Percentiles rank a stretch among this genome's conserved stretches.
These are phyloP conservation scores for Paecilomyces dactylethromorphus DNA, from an alignment of 2,329 filamentous ascomycete species.

Conservation along the genomic window DNA sequence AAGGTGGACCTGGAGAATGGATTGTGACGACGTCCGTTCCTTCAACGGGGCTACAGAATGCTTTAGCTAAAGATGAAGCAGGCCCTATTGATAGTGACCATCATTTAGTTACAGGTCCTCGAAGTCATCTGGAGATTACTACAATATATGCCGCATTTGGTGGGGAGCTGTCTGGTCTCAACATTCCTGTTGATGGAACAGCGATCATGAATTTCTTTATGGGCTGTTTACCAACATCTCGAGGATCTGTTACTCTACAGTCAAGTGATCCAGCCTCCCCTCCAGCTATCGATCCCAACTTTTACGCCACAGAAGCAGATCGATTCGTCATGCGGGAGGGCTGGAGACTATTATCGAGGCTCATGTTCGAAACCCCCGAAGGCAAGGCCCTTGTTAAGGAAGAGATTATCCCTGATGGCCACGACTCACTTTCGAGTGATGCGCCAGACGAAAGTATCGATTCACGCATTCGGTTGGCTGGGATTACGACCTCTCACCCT, in stretches of 20 bases:
- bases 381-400: conserved; percentile 10
- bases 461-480: conserved; percentile 7
- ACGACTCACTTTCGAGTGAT: conserved; percentile 1
- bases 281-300: conserved; percentile 23
- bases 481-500: conserved; percentile 13
- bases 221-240: conserved; percentile 14
- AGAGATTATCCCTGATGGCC: conserved; percentile 10
- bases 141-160: conserved; percentile 18
- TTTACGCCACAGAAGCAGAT: conserved; percentile 21
- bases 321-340: conserved; percentile 6
- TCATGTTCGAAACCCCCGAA: conserved; percentile 8
- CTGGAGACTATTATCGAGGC: background rate
- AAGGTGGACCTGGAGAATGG: conserved; percentile 1
- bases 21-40: background rate
- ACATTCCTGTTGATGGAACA: conserved; percentile 15
- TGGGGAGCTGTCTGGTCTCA: conserved; percentile 1
- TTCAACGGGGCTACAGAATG: background rate
- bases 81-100: background rate
- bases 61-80: background rate
- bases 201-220: conserved; percentile 15
- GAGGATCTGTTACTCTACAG: conserved; percentile 12
- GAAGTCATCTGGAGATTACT: conserved; percentile 12
- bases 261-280: conserved; percentile 9
- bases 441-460: conserved; percentile 18
- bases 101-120: background rate